Base-by-base conservation (phyloP, 768 basidiomycete species). In the Tylopilus intermedius region DNA sequence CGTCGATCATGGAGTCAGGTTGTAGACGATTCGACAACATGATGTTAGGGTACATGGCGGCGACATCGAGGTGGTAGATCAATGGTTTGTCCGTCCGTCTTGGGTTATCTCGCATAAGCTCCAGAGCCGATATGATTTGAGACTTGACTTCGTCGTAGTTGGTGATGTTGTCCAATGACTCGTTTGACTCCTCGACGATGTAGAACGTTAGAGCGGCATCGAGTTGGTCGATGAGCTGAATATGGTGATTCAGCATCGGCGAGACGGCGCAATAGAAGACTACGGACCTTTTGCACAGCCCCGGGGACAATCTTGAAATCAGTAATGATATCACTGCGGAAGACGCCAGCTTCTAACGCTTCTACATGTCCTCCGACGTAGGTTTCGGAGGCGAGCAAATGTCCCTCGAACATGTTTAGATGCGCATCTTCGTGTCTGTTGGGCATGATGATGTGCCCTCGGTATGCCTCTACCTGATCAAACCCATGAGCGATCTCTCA, bases 11-110 rank as follows among this genome's bases (percentile, higher is more conserved):
- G 2, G 96, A 96, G 71, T 99, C 96, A 2, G 96, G 96, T 61
- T 99, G 96, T 2, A 99, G 79, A 32, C 96, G 90, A 67, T 99
- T 99, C 15, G 94, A 97, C 76, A 99, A 86, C 96, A 99, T 99
- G 81, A 99, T 98, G 71, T 98, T 99, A 51, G 96, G 96, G 68
- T 99, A 98, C 96, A 99, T 99, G 57, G 96, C 96, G 2, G 96
- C 96, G 57, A 99, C 96, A 63, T 99, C 96, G 63, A 98, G 72
- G 70, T 99, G 96, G 71, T 99, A 99, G 65, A 99, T 98, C 57
- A 98, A 82, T 0, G 96, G 96, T 11, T 84, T 89, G 73, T 98
- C 94, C 40, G 77, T 76, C 13, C 95, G 90, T 49, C 84, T 80
- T 0, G 96, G 95, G 54, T 88, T 83, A 72, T 98, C 94, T 26